A percentile compares a stretch with the other conserved stretches of the same genome.
Conservation (phyloP, 805 yeast species). For the Sugiyamaella chiloensis region DNA sequence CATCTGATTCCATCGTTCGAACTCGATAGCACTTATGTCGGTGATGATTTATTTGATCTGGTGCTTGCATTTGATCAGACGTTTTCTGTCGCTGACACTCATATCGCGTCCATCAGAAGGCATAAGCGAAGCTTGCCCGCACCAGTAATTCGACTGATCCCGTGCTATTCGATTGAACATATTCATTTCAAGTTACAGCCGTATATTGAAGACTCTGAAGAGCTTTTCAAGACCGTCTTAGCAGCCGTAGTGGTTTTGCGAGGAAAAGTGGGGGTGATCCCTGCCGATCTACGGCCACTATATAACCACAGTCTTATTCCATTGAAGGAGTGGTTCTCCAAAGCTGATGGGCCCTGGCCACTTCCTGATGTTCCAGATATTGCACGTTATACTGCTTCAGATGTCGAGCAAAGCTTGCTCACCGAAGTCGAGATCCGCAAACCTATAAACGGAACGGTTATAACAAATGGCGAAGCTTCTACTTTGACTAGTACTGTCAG, state of each 20-base stretch:
- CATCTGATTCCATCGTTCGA: constrained; percentile 46
- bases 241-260: constrained; percentile 81
- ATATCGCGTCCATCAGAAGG: constrained; percentile 35
- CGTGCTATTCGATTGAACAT: constrained; percentile 83
- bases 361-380: constrained; percentile 69
- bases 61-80: constrained; percentile 63
- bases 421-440: constrained; percentile 21
- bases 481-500: not conserved
- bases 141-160: constrained; percentile 65
- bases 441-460: not conserved
- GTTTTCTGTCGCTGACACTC: constrained; percentile 42
- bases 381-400: constrained; percentile 60
- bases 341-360: constrained; percentile 59
- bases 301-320: constrained; percentile 64
- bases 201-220: not conserved
- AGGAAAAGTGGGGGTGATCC: constrained; percentile 76
- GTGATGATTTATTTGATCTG: constrained; percentile 46
- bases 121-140: constrained; percentile 36
- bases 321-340: constrained; percentile 58
- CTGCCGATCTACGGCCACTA: constrained; percentile 74
- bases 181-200: constrained; percentile 37
- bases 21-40: constrained; percentile 25
- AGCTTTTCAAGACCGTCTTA: constrained; percentile 56
- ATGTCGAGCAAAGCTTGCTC: constrained; percentile 65
- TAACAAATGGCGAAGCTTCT: not conserved